Evolutionary conservation across 192 early-diverging fungal genomes (phyloP), one percentile per base, ranked within the genome.

Genomic region (Rhizoclosmatium globosum): DNA sequence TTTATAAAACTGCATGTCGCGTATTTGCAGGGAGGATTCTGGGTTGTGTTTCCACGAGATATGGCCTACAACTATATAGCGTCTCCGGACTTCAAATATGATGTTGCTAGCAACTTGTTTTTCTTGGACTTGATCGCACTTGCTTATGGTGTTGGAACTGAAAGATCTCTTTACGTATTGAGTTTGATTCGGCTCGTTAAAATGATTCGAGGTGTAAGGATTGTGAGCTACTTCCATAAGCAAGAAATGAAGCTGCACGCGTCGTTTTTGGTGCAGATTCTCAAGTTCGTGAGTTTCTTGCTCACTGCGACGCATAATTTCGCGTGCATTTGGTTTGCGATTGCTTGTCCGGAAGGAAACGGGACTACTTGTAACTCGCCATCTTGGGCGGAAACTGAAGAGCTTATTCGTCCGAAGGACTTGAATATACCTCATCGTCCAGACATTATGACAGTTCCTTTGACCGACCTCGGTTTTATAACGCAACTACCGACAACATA

Each of bases 21-120:
- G 15, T 87, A 87, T 72, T 78, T 87, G 6, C 76, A 82, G 19
- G 74, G 78, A 38, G 86, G 86, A 46, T 87, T 87, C 68, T 87
- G 85, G 85, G 86, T 87, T 39, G 85, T 87, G 15, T 86, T 87
- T 62, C 86, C 86, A 3, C 82, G 80, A 53, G 86, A 87, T 64
- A 87, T 87, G 86, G 79, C 79, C 42, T 15, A 82, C 65, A 74
- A 85, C 71, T 87, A 87, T 50, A 46, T 86, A 7, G 57, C 47
- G 23, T 82, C 85, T 13, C 70, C 56, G 47, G 84, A 87, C 43
- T 87, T 87, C 68, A 72, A 68, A 46, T 84, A 79, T 43, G 86
- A 87, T 45, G 48, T 85, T n/a, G 41, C 83, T 31, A 47, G 68
- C 42, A 86, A 86, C 53, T 71, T 86, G 64, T 81, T 82, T 21